Evolutionary conservation across 257 asterid species (phyloP).

Genomic region (Anisodus tanguticus): DNA sequence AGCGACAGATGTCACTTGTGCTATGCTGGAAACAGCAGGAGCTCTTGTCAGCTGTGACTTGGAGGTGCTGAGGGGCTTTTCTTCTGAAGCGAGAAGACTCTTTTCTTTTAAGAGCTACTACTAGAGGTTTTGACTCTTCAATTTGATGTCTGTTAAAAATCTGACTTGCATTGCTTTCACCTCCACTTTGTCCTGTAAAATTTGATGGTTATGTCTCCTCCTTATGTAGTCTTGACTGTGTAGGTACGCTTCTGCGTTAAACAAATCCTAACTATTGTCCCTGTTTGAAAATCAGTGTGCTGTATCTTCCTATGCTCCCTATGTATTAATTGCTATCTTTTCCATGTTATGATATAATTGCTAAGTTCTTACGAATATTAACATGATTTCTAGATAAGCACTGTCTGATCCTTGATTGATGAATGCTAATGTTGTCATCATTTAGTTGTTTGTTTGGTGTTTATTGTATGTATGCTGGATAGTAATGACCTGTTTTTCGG

Average conservation of each 20-base stretch:
- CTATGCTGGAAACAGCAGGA: constrained; percentile 54
- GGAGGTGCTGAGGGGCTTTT: constrained; percentile 52
- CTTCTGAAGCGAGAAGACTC: constrained; percentile 31
- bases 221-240: constrained; percentile 24
- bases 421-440: constrained; percentile 8
- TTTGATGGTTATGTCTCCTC: constrained; percentile 2
- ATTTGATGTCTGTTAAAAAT: constrained; percentile 33
- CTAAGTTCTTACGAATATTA: background rate
- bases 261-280: constrained; percentile 18
- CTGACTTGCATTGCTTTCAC: background rate
- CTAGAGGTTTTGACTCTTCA: constrained; percentile 39
- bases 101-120: constrained; percentile 6
- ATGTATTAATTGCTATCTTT: background rate
- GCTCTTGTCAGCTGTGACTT: constrained; percentile 51
- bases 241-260: background rate
- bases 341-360: background rate
- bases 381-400: background rate
- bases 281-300: background rate
- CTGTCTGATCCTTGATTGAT: background rate
- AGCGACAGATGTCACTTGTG: constrained; percentile 50
- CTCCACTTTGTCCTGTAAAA: background rate
- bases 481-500: background rate
- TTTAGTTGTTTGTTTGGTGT: background rate
- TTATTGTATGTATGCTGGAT: background rate
- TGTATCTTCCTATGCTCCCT: background rate